These are phyloP conservation scores for Aureobasidium zeae DNA, from an alignment of 2,329 filamentous ascomycete species.

Conservation along the genomic window DNA sequence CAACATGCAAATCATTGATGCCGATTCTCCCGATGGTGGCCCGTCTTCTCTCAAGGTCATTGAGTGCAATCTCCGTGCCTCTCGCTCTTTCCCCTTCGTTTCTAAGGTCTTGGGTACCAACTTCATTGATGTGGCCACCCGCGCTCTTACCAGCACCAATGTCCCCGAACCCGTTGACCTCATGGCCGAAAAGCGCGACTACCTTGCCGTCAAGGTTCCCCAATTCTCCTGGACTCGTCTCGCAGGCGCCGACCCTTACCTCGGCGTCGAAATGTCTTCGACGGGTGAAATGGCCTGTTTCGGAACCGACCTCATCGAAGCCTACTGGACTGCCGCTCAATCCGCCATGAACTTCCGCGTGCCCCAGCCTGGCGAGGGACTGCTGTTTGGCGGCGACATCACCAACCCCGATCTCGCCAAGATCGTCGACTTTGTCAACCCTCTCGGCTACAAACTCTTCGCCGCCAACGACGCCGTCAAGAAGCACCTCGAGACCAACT, in stretches of 20 bases:
- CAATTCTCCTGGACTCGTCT: conserved; percentile 99
- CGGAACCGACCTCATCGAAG: conserved; percentile 88
- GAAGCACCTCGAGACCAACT: conserved; percentile 63
- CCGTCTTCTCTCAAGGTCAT: conserved; percentile 84
- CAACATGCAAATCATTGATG: conserved; percentile 99
- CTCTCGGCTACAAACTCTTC: conserved; percentile 89
- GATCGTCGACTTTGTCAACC: conserved; percentile 78
- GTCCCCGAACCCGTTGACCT: conserved; percentile 79
- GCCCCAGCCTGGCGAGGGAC: conserved; percentile 86
- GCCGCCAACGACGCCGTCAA: conserved; percentile 77
- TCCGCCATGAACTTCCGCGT: conserved; percentile 99
- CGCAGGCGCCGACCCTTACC: conserved; percentile 91
- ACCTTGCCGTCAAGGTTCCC: conserved; percentile 92
- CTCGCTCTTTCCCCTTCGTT: conserved; percentile 95
- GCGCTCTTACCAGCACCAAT: conserved; percentile 75
- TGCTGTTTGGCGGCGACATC: conserved; percentile 83
- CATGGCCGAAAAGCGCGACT: conserved; percentile 83
- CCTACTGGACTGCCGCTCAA: conserved; percentile 94
- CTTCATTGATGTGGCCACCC: conserved; percentile 93
- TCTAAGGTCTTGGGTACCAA: conserved; percentile 94
- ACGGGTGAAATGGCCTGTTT: conserved; percentile 99
- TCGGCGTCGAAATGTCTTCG: conserved; percentile 94
- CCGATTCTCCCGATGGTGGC: conserved; percentile 63
- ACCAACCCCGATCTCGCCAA: conserved; percentile 60
- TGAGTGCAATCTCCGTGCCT: conserved; percentile 95